phyloP scores from a whole-genome alignment of 2,329 filamentous ascomycete genomes.

The Xylariaceae sp. region DNA sequence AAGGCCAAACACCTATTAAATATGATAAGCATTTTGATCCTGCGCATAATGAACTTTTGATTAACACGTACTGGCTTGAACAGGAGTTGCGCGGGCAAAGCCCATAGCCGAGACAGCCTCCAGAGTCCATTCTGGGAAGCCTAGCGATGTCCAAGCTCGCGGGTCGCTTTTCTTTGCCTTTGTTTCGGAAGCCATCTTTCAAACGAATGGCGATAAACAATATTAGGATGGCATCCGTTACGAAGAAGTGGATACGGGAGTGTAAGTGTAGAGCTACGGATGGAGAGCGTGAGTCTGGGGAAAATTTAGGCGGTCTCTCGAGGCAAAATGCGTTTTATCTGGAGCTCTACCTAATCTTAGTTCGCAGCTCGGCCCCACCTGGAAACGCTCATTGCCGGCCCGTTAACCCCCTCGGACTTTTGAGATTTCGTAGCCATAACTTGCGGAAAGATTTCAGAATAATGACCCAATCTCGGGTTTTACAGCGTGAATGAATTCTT shows the following conservation, averaged over 20 bases:
- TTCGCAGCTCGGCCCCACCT: neutral
- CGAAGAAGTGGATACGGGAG: neutral
- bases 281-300: neutral
- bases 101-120: constrained; percentile 81
- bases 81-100: constrained; percentile 82
- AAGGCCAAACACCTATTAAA: constrained; percentile 57
- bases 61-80: constrained; percentile 65
- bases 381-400: neutral
- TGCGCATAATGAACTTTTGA: neutral
- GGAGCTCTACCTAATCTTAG: neutral
- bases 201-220: neutral
- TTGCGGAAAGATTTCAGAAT: too few species aligned
- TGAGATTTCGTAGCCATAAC: too few species aligned
- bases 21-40: constrained; percentile 1
- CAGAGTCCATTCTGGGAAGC: constrained; percentile 76
- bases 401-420: too few species aligned
- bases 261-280: neutral
- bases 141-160: constrained; percentile 61
- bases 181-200: constrained; percentile 33
- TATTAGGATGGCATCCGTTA: neutral
- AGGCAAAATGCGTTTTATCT: constrained; percentile 14
- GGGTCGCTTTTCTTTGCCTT: constrained; percentile 41
- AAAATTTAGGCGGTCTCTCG: constrained; percentile 20
- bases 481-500: too few species aligned
- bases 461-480: too few species aligned